These are phyloP conservation scores for Symbiodinium natans DNA, from an alignment of 73 alveolate genomes.

Conservation along the genomic window DNA sequence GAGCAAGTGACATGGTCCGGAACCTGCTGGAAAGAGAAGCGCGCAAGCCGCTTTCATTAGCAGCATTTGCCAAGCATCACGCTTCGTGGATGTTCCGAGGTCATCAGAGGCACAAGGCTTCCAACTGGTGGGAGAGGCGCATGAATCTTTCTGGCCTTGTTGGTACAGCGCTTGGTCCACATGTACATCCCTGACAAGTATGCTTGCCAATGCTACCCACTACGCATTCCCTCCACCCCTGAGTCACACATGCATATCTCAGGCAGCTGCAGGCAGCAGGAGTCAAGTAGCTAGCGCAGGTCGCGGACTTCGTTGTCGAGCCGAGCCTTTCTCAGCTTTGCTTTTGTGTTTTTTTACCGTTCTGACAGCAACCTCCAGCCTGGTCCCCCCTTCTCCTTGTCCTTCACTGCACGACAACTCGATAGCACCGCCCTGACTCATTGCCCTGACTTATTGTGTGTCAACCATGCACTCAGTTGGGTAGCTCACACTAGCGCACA, in stretches of 20 bases:
- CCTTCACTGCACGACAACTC: neutral
- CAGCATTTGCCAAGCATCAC: no score
- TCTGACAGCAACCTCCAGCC: no score
- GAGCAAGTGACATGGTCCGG: neutral
- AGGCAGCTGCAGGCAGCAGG: no score
- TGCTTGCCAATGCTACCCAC: neutral
- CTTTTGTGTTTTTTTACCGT: neutral
- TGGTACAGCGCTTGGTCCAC: no score
- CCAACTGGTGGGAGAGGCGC: neutral
- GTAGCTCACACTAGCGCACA: neutral
- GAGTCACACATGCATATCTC: no score
- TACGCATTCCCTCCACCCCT: neutral
- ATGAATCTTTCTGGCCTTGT: neutral
- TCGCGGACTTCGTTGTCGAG: neutral
- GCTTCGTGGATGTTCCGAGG: no score
- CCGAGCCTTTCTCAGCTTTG: neutral
- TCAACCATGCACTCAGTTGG: neutral
- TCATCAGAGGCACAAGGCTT: neutral
- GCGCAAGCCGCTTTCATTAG: no score
- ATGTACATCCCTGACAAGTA: no score
- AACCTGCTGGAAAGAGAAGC: neutral
- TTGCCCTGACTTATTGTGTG: no score
- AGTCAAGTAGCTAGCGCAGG: neutral
- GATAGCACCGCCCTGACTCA: no score
- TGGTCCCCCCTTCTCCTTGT: neutral